Evolutionary conservation across 1,284 basidiomycete genomes (phyloP).

Genomic region (Pseudozyma pruni): DNA sequence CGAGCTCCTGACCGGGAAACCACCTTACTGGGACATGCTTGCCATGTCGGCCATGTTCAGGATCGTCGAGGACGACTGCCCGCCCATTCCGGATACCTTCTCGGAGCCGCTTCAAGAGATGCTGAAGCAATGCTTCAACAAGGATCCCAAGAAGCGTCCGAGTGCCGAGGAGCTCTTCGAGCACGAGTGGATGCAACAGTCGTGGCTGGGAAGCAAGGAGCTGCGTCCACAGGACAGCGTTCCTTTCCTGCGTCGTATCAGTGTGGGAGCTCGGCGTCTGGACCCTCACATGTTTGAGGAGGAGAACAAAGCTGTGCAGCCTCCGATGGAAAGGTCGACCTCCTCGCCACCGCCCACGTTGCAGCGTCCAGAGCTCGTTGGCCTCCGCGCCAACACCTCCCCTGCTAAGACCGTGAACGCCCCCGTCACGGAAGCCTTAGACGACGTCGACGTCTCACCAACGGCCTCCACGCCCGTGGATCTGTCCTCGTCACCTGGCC

Average conservation of each 20-base stretch:
- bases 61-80: slow-evolving; percentile 90
- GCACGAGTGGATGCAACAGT: slow-evolving; percentile 86
- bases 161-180: slow-evolving; percentile 84
- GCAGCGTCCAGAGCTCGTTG: slow-evolving; percentile 28
- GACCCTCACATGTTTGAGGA: slow-evolving; percentile 48
- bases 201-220: slow-evolving; percentile 78
- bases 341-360: slow-evolving; percentile 40
- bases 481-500: slow-evolving; percentile 10
- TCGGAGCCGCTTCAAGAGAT: slow-evolving; percentile 81
- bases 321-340: slow-evolving; percentile 45
- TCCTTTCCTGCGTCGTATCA: slow-evolving; percentile 89
- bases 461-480: slow-evolving; percentile 12
- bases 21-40: slow-evolving; percentile 81
- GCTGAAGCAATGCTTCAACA: slow-evolving; percentile 84
- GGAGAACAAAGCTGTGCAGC: slow-evolving; percentile 12
- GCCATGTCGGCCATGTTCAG: slow-evolving; percentile 78
- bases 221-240: slow-evolving; percentile 83
- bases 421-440: slow-evolving; percentile 20
- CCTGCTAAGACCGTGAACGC: slow-evolving; percentile 25
- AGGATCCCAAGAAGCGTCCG: slow-evolving; percentile 82
- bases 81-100: slow-evolving; percentile 82
- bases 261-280: slow-evolving; percentile 79
- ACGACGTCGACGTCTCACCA: slow-evolving; percentile 17
- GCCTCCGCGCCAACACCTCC: slow-evolving; percentile 36
- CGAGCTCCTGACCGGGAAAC: slow-evolving; percentile 88